Conservation (phyloP, 176 grass and related monocot species). For the Olyra latifolia region DNA sequence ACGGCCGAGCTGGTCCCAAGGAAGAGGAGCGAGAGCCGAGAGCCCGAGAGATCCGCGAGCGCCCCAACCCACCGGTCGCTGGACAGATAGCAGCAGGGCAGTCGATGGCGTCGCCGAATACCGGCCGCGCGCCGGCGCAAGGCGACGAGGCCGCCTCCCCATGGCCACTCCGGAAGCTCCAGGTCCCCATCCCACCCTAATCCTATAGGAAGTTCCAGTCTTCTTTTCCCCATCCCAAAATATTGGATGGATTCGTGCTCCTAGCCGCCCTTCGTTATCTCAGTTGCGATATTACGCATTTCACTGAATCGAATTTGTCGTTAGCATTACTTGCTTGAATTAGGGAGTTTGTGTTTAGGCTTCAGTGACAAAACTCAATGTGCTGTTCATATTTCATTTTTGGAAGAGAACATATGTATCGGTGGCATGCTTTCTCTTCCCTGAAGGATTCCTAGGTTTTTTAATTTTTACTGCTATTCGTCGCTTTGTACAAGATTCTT, state of each 20-base stretch:
- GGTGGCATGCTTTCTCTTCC: background rate
- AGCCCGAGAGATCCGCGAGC: constrained; percentile 16
- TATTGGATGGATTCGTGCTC: constrained; percentile 19
- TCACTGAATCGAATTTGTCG: background rate
- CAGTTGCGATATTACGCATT: constrained; percentile 5
- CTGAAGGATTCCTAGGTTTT: background rate
- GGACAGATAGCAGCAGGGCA: constrained; percentile 21
- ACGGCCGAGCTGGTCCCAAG: background rate
- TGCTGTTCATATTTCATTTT: background rate
- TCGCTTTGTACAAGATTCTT: background rate
- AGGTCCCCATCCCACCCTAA: constrained; percentile 38
- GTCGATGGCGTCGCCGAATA: constrained; percentile 45
- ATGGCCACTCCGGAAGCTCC: constrained; percentile 69
- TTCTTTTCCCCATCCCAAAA: background rate
- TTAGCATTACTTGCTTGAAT: constrained; percentile 1
- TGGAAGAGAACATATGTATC: background rate
- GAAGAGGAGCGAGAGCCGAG: background rate
- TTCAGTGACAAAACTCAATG: background rate
- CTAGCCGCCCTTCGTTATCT: background rate
- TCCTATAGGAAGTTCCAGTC: background rate
- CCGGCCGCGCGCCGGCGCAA: constrained; percentile 43
- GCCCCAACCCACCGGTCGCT: constrained; percentile 19
- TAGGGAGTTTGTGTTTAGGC: background rate
- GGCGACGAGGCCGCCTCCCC: constrained; percentile 42
- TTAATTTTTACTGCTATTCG: background rate